A percentile compares a stretch with the other conserved stretches of the same genome.
These are phyloP conservation scores for Aspergillus steynii DNA, from an alignment of 495 filamentous ascomycete genomes.

Conservation along the genomic window DNA sequence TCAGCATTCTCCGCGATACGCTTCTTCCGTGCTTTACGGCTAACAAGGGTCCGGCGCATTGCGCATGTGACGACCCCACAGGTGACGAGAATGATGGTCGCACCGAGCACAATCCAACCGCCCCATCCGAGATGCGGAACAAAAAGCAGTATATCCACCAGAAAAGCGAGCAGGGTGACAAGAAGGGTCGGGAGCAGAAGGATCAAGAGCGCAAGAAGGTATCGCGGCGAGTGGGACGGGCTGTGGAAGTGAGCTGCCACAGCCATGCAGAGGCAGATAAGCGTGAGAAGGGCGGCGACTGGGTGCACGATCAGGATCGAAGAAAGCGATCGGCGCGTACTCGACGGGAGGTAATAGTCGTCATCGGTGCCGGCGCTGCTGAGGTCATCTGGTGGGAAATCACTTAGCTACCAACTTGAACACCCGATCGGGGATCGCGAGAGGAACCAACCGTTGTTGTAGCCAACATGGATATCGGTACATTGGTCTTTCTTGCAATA, in stretches of 20 bases:
- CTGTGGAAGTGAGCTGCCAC: constrained; percentile 81
- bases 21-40: constrained; percentile 86
- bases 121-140: constrained; percentile 93
- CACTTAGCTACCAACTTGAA: not conserved
- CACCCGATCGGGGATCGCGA: constrained; percentile 12
- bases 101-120: constrained; percentile 90
- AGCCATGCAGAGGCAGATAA: constrained; percentile 81
- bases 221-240: constrained; percentile 91
- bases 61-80: constrained; percentile 88
- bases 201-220: constrained; percentile 80
- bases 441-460: constrained; percentile 69
- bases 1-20: constrained; percentile 90
- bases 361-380: constrained; percentile 33
- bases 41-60: constrained; percentile 94
- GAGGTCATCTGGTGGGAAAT: constrained; percentile 36
- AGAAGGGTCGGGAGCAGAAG: constrained; percentile 83
- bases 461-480: constrained; percentile 77
- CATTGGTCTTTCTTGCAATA: constrained; percentile 70
- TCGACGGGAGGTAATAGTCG: constrained; percentile 72
- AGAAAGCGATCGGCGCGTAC: constrained; percentile 81
- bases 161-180: constrained; percentile 81
- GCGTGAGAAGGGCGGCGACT: constrained; percentile 80
- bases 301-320: constrained; percentile 91
- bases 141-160: constrained; percentile 95
- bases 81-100: constrained; percentile 81